Conservation (phyloP, 2,329 filamentous ascomycete genomes). For the Ophiostoma australiae region DNA sequence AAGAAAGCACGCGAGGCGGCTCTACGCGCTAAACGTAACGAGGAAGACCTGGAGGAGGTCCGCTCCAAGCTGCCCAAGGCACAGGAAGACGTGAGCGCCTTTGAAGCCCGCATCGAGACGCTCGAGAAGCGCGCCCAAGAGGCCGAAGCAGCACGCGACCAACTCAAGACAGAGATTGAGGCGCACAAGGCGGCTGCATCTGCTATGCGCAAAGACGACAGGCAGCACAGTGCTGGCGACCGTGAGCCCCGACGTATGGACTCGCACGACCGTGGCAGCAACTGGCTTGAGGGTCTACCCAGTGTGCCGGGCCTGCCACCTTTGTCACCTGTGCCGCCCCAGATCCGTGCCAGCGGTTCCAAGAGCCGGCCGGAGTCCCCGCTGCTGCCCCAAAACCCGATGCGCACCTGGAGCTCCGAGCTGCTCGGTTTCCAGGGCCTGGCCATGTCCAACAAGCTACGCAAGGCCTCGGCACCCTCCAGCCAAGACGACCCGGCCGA, state of each 20-base stretch:
- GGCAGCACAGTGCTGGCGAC: slow-evolving; percentile 19
- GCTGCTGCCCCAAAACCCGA: slow-evolving; percentile 41
- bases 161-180: slow-evolving; percentile 48
- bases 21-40: slow-evolving; percentile 57
- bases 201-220: background rate
- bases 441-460: slow-evolving; percentile 39
- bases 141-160: slow-evolving; percentile 59
- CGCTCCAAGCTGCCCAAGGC: slow-evolving; percentile 59
- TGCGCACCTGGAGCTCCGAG: slow-evolving; percentile 52
- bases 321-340: slow-evolving; percentile 31
- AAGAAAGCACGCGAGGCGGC: slow-evolving; percentile 84
- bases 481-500: slow-evolving; percentile 45
- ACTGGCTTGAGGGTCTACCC: slow-evolving; percentile 55
- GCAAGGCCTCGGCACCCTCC: slow-evolving; percentile 47
- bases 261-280: slow-evolving; percentile 39
- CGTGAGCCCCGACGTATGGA: slow-evolving; percentile 22
- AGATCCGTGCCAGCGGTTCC: slow-evolving; percentile 27
- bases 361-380: slow-evolving; percentile 53
- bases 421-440: slow-evolving; percentile 44
- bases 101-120: slow-evolving; percentile 54
- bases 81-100: slow-evolving; percentile 58
- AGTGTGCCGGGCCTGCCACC: slow-evolving; percentile 33
- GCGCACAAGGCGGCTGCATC: slow-evolving; percentile 39
- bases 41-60: slow-evolving; percentile 76
- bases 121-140: slow-evolving; percentile 62